A percentile compares a stretch with the other conserved stretches of the same genome.
These are phyloP conservation scores for Herpetomonas samuelpessoai DNA, from an alignment of 208 protist genomes.

Conservation along the genomic window DNA sequence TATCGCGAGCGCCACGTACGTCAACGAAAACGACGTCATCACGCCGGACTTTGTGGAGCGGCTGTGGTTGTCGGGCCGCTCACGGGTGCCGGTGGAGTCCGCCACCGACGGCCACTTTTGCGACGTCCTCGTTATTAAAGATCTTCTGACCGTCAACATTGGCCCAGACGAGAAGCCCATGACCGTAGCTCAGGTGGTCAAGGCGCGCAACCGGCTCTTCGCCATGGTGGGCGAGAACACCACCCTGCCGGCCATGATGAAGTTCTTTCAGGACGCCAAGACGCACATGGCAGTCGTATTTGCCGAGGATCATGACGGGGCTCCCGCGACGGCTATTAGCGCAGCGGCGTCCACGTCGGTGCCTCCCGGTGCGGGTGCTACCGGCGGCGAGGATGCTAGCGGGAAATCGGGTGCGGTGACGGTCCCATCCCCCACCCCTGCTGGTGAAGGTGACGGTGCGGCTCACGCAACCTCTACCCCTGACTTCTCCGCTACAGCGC, in stretches of 20 bases:
- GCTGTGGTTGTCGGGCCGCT: conserved; percentile 80
- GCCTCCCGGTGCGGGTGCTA: background rate
- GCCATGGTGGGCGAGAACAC: conserved; percentile 57
- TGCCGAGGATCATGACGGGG: conserved; percentile 20
- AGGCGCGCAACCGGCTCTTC: conserved; percentile 54
- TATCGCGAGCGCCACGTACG: conserved; percentile 48
- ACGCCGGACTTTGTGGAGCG: conserved; percentile 70
- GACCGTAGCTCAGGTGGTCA: conserved; percentile 74
- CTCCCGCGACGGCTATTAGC: background rate
- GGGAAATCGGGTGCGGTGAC: too few species aligned
- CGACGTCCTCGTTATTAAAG: conserved; percentile 78
- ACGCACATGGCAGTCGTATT: conserved; percentile 88
- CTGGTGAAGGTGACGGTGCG: background rate
- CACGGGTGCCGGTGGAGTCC: conserved; percentile 71
- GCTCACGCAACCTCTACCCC: background rate
- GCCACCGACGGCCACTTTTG: conserved; percentile 30
- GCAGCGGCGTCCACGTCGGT: background rate
- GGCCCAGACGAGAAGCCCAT: conserved; percentile 20
- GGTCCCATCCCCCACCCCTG: background rate
- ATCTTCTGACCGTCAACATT: conserved; percentile 57
- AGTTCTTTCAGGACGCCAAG: conserved; percentile 76
- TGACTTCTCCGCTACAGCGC: conserved; percentile 16
- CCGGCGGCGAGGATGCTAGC: too few species aligned
- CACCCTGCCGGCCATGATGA: conserved; percentile 68
- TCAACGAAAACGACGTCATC: conserved; percentile 61